Evolutionary conservation across 768 basidiomycete species (phyloP), one percentile per base, ranked within the genome.

Genomic region (Suillus tomentosus): DNA sequence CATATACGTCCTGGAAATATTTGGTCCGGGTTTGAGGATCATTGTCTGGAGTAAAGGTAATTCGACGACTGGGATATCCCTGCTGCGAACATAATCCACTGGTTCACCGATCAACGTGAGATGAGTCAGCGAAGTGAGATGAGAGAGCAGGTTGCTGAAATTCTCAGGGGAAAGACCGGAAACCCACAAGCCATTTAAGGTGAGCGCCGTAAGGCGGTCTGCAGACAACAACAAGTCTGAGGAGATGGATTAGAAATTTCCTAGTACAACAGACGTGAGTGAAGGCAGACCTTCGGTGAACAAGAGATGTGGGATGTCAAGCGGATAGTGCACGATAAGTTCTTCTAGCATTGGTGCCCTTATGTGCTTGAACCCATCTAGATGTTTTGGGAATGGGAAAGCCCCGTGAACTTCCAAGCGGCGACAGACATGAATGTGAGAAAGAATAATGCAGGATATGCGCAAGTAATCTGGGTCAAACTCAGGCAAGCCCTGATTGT

Each of bases 1-100:
- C 40, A 75, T 62, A 50, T 76, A 74, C 13, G 58, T 42, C 42
- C 73, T 74, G 10, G 75, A 76, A 27, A 75, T 66, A 40, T 73
- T 72, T 17, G 66, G 65, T 9, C 71, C 71, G 53, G 75, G 74
- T 50, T 64, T 71, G 19, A 74, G 66, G 9, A 54, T 43, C 62
- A 73, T 45, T 42, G 45, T 71, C 5, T 67, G 67, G 31, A 74
- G 60, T 22, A 68, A 68, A 13, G 64, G 65, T 22, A 74, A 43
- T 61, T 71, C 62, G 24, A 72, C 66, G 24, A 43, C 37, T 7
- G 63, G 60, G 40, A 53, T 45, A 54, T 54, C 24, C 34, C 37
- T 56, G 22, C 63, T 64, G 54, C 19, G 68, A 55, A 67, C 70
- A 66, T 75, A 74, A 62, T 76, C 65, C 22, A 75, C 71, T 17